phyloP scores from a whole-genome alignment of 306 rosid genomes.

The Lablab purpureus region DNA sequence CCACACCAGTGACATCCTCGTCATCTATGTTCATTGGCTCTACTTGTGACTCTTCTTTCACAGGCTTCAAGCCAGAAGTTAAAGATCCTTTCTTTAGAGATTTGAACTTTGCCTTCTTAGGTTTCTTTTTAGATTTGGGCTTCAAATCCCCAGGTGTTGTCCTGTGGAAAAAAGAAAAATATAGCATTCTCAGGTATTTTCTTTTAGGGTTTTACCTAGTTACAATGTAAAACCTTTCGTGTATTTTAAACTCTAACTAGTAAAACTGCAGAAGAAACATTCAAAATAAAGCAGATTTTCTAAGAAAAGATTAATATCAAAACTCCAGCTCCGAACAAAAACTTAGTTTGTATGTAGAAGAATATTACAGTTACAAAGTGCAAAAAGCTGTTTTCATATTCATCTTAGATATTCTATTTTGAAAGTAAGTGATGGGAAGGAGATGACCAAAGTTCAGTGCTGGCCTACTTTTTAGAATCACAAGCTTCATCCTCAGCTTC shows the following conservation, averaged over 20 bases:
- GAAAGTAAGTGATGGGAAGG: neutral
- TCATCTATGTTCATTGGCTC: conserved; percentile 80
- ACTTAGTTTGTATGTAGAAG: conserved; percentile 8
- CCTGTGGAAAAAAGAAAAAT: conserved; percentile 54
- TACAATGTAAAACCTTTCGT: neutral
- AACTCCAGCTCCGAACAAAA: neutral
- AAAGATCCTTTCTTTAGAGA: conserved; percentile 89
- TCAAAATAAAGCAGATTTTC: conserved; percentile 9
- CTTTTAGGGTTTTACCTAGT: conserved; percentile 8
- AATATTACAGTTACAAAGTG: conserved; percentile 20
- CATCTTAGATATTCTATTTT: neutral
- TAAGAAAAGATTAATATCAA: conserved; percentile 19
- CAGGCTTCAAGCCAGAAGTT: conserved; percentile 68
- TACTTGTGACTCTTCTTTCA: conserved; percentile 63
- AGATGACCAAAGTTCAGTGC: conserved; percentile 34
- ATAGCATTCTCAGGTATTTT: conserved; percentile 33
- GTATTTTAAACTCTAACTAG: conserved; percentile 37
- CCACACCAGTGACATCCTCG: conserved; percentile 55
- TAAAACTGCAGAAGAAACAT: conserved; percentile 1
- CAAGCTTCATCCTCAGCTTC: conserved; percentile 73
- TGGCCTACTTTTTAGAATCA: conserved; percentile 70
- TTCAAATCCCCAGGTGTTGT: conserved; percentile 62
- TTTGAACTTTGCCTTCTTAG: conserved; percentile 91
- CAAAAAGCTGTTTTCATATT: neutral
- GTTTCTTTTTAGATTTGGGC: conserved; percentile 87